Conservation (phyloP, 768 basidiomycete species). For the Cystobasidium onofrii region DNA sequence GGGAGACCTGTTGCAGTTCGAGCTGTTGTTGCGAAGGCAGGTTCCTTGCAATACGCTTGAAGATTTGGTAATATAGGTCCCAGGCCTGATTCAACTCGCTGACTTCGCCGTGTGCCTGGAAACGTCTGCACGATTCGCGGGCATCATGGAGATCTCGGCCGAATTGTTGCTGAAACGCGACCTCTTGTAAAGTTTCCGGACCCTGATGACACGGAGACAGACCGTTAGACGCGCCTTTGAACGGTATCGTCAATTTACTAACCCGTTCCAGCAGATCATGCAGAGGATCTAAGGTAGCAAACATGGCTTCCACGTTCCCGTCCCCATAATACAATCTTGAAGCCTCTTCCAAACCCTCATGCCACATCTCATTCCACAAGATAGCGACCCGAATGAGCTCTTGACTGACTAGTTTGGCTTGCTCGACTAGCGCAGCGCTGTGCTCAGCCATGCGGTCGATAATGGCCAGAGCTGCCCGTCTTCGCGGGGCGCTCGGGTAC, state of each 20-base stretch:
- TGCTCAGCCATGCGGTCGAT: constrained; percentile 93
- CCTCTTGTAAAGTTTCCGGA: constrained; percentile 86
- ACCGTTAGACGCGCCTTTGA: too few species aligned
- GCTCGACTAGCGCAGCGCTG: constrained; percentile 73
- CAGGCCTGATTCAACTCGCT: constrained; percentile 91
- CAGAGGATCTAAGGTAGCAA: constrained; percentile 77
- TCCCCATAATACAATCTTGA: constrained; percentile 94
- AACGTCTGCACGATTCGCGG: constrained; percentile 78
- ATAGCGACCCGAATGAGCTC: constrained; percentile 96
- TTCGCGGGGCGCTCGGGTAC: constrained; percentile 74
- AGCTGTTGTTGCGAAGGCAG: constrained; percentile 69
- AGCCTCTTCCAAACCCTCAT: constrained; percentile 95
- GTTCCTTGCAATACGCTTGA: constrained; percentile 92
- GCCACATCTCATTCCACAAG: constrained; percentile 98
- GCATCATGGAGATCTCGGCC: constrained; percentile 87
- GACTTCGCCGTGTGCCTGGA: constrained; percentile 73
- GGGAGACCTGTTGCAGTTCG: constrained; percentile 95
- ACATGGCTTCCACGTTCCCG: constrained; percentile 95
- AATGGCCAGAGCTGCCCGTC: constrained; percentile 71
- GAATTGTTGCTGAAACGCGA: constrained; percentile 86
- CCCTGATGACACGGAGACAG: constrained; percentile 53
- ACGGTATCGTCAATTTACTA: constrained; percentile 22
- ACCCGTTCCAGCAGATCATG: constrained; percentile 83
- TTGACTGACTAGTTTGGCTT: constrained; percentile 79
- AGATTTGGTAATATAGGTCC: constrained; percentile 99